phyloP scores from a whole-genome alignment of 2,329 filamentous ascomycete genomes.

The Cercospora brassicicola region DNA sequence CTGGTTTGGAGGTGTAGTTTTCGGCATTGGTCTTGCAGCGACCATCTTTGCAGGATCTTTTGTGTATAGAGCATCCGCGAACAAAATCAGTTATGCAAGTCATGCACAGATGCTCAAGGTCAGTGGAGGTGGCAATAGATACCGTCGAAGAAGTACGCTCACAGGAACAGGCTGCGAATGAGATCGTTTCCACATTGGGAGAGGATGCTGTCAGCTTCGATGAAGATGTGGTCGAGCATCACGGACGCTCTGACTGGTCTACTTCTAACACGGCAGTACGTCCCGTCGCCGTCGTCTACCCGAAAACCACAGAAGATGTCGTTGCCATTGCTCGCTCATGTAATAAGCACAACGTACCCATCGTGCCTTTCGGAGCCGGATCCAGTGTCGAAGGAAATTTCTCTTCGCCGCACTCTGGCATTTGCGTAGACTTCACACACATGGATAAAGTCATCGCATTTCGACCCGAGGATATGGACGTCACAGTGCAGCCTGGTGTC shows the following conservation, averaged over 20 bases:
- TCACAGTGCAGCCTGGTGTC: slow-evolving; percentile 86
- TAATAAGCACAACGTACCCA: slow-evolving; percentile 21
- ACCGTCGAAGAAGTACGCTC: neutral
- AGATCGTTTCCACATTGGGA: slow-evolving; percentile 15
- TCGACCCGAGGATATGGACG: slow-evolving; percentile 85
- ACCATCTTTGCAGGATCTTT: slow-evolving; percentile 2
- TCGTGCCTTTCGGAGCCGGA: slow-evolving; percentile 28
- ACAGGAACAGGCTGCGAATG: slow-evolving; percentile 19
- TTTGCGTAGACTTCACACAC: slow-evolving; percentile 83
- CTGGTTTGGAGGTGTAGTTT: slow-evolving; percentile 2
- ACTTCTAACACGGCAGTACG: slow-evolving; percentile 24
- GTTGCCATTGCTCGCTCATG: slow-evolving; percentile 21
- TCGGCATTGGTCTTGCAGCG: slow-evolving; percentile 9
- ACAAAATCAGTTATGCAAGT: slow-evolving; percentile 18
- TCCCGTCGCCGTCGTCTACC: slow-evolving; percentile 27
- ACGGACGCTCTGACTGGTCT: slow-evolving; percentile 28
- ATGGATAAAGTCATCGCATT: slow-evolving; percentile 82
- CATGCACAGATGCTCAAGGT: slow-evolving; percentile 21
- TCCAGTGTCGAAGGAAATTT: slow-evolving; percentile 76
- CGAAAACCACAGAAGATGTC: slow-evolving; percentile 23
- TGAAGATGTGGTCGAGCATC: slow-evolving; percentile 28
- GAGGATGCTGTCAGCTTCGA: slow-evolving; percentile 26
- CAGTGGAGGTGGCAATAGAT: too few relatives aligned
- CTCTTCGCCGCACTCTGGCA: slow-evolving; percentile 78
- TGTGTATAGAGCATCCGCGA: neutral